Evolutionary conservation across 1,284 basidiomycete species (phyloP), one percentile per base, ranked within the genome.

Genomic region (Vanrija pseudolonga): DNA sequence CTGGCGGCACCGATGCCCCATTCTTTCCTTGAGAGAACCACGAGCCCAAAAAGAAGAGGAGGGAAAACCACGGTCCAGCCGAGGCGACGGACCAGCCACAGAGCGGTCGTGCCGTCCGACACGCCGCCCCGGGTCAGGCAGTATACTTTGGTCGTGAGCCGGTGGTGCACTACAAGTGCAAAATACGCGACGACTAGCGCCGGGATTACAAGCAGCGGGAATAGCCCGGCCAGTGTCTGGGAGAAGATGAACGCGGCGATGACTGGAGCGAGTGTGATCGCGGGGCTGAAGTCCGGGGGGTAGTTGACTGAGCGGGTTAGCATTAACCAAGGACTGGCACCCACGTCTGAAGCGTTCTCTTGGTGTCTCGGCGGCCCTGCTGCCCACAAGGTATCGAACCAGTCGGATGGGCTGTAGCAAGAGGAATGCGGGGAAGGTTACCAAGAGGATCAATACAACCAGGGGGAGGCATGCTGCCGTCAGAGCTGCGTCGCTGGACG

Each of bases 281-380:
- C 79, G 14, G 86, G 84, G 59, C 86, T 82, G 66, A 86, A 88
- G 22, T 82, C 79, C 54, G 81, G 78, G n/a, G 88, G 88, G 66
- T 85, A 87, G 58, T 85, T 78, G 60, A 85, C 88, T 89, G 60
- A 12, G 32, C 14, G 22, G 14, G 53, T 60, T 19, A 52, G 47
- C n/a, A 11, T 9, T 6, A 24, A 51, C 2, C 11, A 32, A 43
- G 3, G 4, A 15, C 20, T 9, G 15, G 28, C 37, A 72, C 83
- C 60, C 64, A 88, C 88, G 83, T 77, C 87, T 76, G 76, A 89
- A 90, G n/a, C 81, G 78, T 69, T 89, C 85, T 24, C 89, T 80
- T 38, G 89, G 88, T 9, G 88, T 90, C 24, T 85, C 63, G 6
- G 85, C 84, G 22, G 77, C 76, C 55, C 77, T 80, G 64, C 85